Evolutionary conservation across 306 rosid genomes (phyloP).

Genomic region (Ormosia emarginata): DNA sequence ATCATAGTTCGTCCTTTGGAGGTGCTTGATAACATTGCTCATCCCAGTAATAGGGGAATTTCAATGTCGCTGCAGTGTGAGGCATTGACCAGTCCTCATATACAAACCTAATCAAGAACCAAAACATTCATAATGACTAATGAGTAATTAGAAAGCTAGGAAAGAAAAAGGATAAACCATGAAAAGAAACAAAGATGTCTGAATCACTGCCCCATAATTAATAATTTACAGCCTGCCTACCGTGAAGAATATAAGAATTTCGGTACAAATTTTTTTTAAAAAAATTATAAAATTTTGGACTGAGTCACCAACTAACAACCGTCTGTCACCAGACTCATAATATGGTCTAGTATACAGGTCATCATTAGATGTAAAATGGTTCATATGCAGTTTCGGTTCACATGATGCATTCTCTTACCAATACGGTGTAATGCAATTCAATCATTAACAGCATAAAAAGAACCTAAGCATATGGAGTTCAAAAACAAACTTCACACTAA

Average conservation of each 20-base stretch:
- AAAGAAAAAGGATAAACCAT: not conserved
- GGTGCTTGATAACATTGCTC: constrained; percentile 60
- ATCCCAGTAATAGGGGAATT: constrained; percentile 82
- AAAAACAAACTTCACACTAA: not conserved
- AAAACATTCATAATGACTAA: constrained; percentile 13
- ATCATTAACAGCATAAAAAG: not conserved
- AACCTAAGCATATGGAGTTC: not conserved
- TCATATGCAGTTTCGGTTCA: not conserved
- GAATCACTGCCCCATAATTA: not conserved
- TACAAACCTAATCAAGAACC: constrained; percentile 55
- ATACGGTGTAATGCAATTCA: not conserved
- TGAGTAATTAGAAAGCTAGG: not conserved
- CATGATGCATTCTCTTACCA: not conserved
- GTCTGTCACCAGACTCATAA: not conserved
- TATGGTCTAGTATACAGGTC: not conserved
- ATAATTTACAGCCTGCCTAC: not conserved
- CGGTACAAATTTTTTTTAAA: not conserved
- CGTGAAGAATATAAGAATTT: not conserved
- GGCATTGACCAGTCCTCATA: constrained; percentile 90
- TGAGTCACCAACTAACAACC: not conserved
- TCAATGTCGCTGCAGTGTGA: constrained; percentile 76
- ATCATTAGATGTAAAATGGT: not conserved
- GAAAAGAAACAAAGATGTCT: constrained; percentile 11
- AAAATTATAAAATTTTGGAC: not conserved
- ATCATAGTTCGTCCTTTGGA: constrained; percentile 67